Base-by-base conservation (phyloP, 1,139 yeast species). In the Hansenula sp. region DNA sequence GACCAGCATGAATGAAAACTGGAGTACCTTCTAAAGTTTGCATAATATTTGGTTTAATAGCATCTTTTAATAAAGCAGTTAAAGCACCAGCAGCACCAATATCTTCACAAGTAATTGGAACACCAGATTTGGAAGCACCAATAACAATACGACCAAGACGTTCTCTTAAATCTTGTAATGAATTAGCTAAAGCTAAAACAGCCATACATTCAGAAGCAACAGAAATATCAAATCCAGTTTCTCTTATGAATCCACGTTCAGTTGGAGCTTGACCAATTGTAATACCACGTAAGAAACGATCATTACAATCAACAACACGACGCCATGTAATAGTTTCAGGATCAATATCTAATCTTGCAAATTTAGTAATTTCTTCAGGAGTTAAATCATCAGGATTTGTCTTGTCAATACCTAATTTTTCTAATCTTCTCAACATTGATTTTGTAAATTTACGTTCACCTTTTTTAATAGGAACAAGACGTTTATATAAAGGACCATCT, bases 161-260 rank as follows among this genome's bases (percentile, higher is more conserved):
- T 55, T 80, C 83, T 62, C 97, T 79, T 86, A 92, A 75, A 61
- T 92, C 98, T 48, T 77, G 69, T 55, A 90, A 75, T 37, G 88
- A 80, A 56, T 81, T 82, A 41, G 94, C 76, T 46, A 92, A 75
- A n/a, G 98, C 97, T 54, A 92, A 71, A 46, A 92, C 88, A 31
- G 98, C 97, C 98, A 92, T 92, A 66, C 95, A 84, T 70, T 92
- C 98, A 43, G 94, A 82, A 27, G 98, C 98, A 46, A 92, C 98
- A 29, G 97, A 82, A 59, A 92, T 92, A 63, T 92, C 98, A 61
- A 92, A 90, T 3, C 97, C 98, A 29, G 97, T 87, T 54, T 80
- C 73, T 65, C 98, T 81, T 39, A 84, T 78, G 62, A 79, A 75
- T 34, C 97, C 97, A 71, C 86, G 87, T 66, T 92, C 98, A 45